phyloP scores from a whole-genome alignment of 2,329 filamentous ascomycete species.

The Annulohypoxylon truncatum region DNA sequence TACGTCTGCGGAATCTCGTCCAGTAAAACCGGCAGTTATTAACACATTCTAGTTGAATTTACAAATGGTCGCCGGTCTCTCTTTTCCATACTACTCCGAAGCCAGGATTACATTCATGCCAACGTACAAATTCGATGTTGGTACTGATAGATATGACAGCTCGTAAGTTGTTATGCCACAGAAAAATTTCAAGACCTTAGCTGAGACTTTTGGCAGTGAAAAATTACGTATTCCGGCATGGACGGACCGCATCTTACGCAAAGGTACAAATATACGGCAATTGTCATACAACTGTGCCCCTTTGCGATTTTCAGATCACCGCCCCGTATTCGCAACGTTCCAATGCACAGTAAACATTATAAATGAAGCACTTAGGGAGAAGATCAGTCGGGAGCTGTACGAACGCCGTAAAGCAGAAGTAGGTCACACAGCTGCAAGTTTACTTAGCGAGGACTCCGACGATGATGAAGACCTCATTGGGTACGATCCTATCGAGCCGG shows the following conservation, averaged over 20 bases:
- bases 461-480: slow-evolving; percentile 83
- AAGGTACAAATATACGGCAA: slow-evolving; percentile 85
- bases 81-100: slow-evolving; percentile 93
- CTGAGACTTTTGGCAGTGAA: slow-evolving; percentile 68
- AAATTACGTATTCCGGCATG: slow-evolving; percentile 96
- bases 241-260: slow-evolving; percentile 93
- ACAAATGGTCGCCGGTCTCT: slow-evolving; percentile 92
- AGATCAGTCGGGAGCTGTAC: slow-evolving; percentile 81
- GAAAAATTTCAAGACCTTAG: background rate
- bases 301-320: slow-evolving; percentile 91
- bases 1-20: slow-evolving; percentile 50
- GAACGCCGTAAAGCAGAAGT: slow-evolving; percentile 73
- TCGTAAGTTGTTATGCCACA: slow-evolving; percentile 67
- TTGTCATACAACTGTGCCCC: slow-evolving; percentile 84
- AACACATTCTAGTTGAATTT: slow-evolving; percentile 75
- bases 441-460: slow-evolving; percentile 69
- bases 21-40: slow-evolving; percentile 23
- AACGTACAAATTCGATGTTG: slow-evolving; percentile 95
- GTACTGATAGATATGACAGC: slow-evolving; percentile 88
- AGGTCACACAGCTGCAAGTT: slow-evolving; percentile 69
- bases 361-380: slow-evolving; percentile 78
- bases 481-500: slow-evolving; percentile 85
- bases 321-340: slow-evolving; percentile 93
- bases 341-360: slow-evolving; percentile 84
- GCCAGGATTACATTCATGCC: slow-evolving; percentile 87